Evolutionary conservation across 2,329 filamentous ascomycete genomes (phyloP), one percentile per base, ranked within the genome.

Genomic region (Paraphoma chrysanthemicola): DNA sequence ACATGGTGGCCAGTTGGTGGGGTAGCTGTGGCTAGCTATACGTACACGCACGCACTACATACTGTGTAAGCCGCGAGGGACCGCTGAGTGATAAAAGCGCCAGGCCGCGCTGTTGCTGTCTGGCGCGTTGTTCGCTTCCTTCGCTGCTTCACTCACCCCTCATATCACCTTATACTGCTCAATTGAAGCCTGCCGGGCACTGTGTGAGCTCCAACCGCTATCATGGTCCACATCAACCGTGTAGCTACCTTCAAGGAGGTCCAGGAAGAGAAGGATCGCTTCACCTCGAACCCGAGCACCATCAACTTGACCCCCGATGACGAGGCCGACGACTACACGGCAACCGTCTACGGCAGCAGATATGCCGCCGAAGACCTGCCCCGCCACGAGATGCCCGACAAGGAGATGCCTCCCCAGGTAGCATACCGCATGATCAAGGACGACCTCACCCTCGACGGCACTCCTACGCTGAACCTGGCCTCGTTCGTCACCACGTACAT

Each of bases 401-500:
- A 62, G 9, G 91, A 96, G 79, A 97, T 97, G 93, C 94, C 94
- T 44, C 88, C 86, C 67, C 91, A 96, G 66, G 86, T 97, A 62
- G 94, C 94, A n/a, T 97, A 97, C 78, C 89, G 93, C 47, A 90
- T 97, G 91, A 97, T 97, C 83, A 80, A 80, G 67, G 94, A 97
- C 76, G 92, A 97, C 73, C 83, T 97, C 63, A 95, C 91, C 62
- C 82, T 97, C 50, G 94, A 98, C 74, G 93, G 93, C 90, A 75
- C 73, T 3, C 72, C 74, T 3, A 71, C 67, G 0, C 65, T 69
- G 62, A 95, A 92, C 77, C 79, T 98, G 69, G 93, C 94, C 30
- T 93, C 90, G 38, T 98, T 98, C 72, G 93, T 97, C 64, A 97
- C 93, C 1, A 97, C 94, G 0, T 97, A 96, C 82, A 97, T 97